phyloP scores from a whole-genome alignment of 2,329 filamentous ascomycete species.

The Paecilomyces niveus region DNA sequence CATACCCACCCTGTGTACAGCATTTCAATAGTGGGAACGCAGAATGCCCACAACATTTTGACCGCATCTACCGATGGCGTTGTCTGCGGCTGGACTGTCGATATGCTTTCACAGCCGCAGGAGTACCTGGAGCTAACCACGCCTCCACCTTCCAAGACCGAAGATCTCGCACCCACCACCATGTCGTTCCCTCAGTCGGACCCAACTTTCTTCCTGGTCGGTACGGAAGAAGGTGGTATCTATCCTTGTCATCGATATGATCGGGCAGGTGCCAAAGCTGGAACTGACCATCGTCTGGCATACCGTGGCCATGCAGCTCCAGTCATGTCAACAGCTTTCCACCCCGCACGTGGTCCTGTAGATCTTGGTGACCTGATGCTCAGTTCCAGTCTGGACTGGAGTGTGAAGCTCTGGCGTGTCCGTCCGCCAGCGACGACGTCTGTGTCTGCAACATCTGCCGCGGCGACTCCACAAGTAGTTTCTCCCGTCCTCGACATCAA shows the following conservation, averaged over 20 bases:
- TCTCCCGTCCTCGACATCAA: conserved; percentile 80
- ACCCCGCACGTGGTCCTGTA: conserved; percentile 83
- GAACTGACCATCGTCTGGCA: conserved; percentile 79
- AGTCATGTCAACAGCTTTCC: conserved; percentile 94
- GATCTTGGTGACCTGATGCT: conserved; percentile 92
- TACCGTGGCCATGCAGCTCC: conserved; percentile 89
- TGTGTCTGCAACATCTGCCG: conserved; percentile 28
- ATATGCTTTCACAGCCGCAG: conserved; percentile 95
- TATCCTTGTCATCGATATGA: conserved; percentile 97
- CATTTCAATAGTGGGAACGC: conserved; percentile 90
- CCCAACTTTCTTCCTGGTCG: conserved; percentile 94
- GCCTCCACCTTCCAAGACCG: conserved; percentile 78
- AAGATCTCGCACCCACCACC: conserved; percentile 90
- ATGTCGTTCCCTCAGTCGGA: conserved; percentile 93
- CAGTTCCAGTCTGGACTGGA: conserved; percentile 92
- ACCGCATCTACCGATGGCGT: conserved; percentile 95
- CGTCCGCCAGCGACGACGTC: conserved; percentile 44
- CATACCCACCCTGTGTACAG: conserved; percentile 97
- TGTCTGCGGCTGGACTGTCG: conserved; percentile 94
- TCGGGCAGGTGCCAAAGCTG: conserved; percentile 91
- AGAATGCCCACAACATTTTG: conserved; percentile 98
- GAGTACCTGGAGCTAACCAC: conserved; percentile 84
- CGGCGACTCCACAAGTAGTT: conserved; percentile 45
- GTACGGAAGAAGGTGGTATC: conserved; percentile 93
- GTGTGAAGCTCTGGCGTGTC: conserved; percentile 93